Evolutionary conservation across 352 stramenopile genomes (phyloP).

Genomic region (Globisporangium apiculatum): DNA sequence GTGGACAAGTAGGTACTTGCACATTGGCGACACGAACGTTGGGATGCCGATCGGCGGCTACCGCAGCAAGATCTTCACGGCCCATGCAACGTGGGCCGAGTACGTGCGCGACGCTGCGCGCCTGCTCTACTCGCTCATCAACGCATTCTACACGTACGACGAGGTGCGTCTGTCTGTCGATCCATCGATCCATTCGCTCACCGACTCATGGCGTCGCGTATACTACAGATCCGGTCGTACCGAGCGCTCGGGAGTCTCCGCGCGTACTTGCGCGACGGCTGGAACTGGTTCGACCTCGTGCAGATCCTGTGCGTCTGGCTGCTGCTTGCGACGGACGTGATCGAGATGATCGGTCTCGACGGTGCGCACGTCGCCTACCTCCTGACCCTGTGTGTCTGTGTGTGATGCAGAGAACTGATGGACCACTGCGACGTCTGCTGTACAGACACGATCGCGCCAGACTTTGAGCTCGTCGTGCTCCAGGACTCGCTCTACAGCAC

Average conservation of each 20-base stretch:
- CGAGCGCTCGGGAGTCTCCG: conserved; percentile 43
- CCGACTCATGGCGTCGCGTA: neutral
- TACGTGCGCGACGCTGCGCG: conserved; percentile 51
- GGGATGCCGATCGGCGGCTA: conserved; percentile 73
- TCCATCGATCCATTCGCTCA: neutral
- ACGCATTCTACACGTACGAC: conserved; percentile 56
- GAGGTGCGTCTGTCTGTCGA: conserved; percentile 29
- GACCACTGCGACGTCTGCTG: no score
- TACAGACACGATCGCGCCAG: conserved; percentile 14
- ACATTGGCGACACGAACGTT: conserved; percentile 59
- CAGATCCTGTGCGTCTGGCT: conserved; percentile 72
- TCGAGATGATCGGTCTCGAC: conserved; percentile 26
- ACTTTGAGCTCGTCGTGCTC: conserved; percentile 50
- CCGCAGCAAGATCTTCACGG: conserved; percentile 43
- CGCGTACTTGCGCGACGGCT: conserved; percentile 60
- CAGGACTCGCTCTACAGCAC: conserved; percentile 58
- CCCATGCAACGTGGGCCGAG: conserved; percentile 27
- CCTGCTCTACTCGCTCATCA: conserved; percentile 58
- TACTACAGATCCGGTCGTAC: conserved; percentile 30
- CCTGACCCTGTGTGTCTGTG: neutral
- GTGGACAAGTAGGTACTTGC: conserved; percentile 39
- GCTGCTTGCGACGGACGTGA: conserved; percentile 41
- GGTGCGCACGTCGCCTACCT: conserved; percentile 12
- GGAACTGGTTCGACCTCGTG: conserved; percentile 74
- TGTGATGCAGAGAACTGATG: neutral